Evolutionary conservation across 306 rosid species (phyloP), one percentile per base, ranked within the genome.

Genomic region (Adenanthera pavonina): DNA sequence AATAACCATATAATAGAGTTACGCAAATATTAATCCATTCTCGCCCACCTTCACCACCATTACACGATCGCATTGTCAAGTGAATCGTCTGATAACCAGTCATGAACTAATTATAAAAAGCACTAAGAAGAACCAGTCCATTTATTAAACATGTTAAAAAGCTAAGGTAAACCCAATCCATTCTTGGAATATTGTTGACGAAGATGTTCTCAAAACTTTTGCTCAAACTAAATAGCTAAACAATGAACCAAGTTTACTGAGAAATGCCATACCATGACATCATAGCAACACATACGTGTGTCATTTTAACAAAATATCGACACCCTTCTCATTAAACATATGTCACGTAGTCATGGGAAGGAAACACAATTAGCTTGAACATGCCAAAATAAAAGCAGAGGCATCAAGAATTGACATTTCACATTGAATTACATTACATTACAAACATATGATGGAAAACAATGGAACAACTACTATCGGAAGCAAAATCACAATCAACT

Each of bases 331-430:
- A 41, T 14, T 64, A 15, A 35, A 64, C 69, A 64, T 2, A 6
- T 2, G 44, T 19, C 71, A 40, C 7, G 47, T 8, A 40, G 30
- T 17, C n/a, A 40, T 11, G 41, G 33, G 20, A 67, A 8, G 12
- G 33, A 40, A 64, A 5, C 6, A 2, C 15, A 66, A 30, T 38
- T 0, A 16, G 6, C 13, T 66, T 36, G 8, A 68, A 75, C 52
- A 65, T 8, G 12, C 77, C 59, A 57, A 19, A 83, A 25, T 6
- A 38, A 73, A 73, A 67, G 49, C 65, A 72, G 75, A 82, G 52
- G 72, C 85, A 62, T 77, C 79, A 87, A 90, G 87, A 89, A 89
- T 75, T 88, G 87, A 59, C 79, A 52, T 80, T 87, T 59, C 92
- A 75, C 76, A 87, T 30, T 68, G 43, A 44, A 83, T 65, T 69